Base-by-base conservation (phyloP, 805 yeast species). In the Metahyphopichia silvanorum region DNA sequence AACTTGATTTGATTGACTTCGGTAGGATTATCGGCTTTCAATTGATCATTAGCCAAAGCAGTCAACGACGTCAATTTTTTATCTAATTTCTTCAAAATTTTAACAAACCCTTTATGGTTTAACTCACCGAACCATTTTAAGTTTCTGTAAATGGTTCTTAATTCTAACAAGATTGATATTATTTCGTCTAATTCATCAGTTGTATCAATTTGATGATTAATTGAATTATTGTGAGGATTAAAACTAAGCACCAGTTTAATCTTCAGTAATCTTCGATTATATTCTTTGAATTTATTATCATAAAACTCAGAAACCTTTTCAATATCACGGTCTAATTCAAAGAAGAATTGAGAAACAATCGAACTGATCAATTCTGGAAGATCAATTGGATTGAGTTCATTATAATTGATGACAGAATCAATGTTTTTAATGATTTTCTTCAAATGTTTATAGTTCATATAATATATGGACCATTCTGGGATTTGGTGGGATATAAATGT, bases 51-150 rank as follows among this genome's bases (percentile, higher is more conserved):
- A 35, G 53, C 49, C 31, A 50, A 37, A 10, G 41, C 41, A 13
- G 47, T 41, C 29, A 61, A 44, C 27, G 42, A 50, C 6, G 40
- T 38, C 46, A 66, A 50, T 55, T 87, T 87, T 64, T 91, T 91
- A 57, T 91, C 97, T 46, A 89, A 69, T 51, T 89, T 89, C 63
- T 89, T 89, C 51, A 91, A 66, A 42, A 91, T 91, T 63, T 89
- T 89, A 33, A 79, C 74, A 46, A 88, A 85, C 0, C 96, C 98
- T 39, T 94, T 78, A 51, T 83, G 86, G 65, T 89, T 89, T 47
- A 89, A 75, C 51, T 91, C 97, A 16, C 94, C 94, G 55, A 76
- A 89, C 96, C 97, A 91, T 55, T 86, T 88, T 52, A 89, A 67
- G 57, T 88, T 88, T 36, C 96, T 71, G 40, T 84, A 76, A 38